Evolutionary conservation across 139 green algal genomes (phyloP), one percentile per base, ranked within the genome.

Genomic region (Picochlorum sp.): DNA sequence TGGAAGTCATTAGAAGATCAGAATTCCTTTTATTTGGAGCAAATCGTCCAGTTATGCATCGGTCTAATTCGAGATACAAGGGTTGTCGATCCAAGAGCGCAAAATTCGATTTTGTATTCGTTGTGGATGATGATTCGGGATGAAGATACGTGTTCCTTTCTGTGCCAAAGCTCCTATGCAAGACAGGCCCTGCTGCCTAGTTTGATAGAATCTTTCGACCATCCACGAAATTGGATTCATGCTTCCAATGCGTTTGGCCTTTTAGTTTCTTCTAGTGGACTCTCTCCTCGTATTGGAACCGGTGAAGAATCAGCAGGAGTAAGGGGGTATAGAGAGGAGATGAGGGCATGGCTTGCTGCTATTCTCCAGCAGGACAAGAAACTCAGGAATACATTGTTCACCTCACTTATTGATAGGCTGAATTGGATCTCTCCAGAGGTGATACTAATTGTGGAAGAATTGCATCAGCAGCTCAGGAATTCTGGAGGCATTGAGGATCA

Each of bases 401-500:
- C 95, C 75, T 78, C 83, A 45, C 75, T 96, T 41, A 91, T 95
- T 72, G 88, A 83, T 71, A 87, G 71, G 11, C 67, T 88, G 37
- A 95, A 93, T 73, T 91, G 87, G 85, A 87, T 83, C 11, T 57
- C 88, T 23, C 92, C 85, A 4, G 88, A 95, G 72, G 85, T 95
- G 60, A 75, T 73, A 20, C 73, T 88, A 3, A 52, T 77, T 13
- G 56, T 65, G n/a, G 73, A 86, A 57, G 65, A 82, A 38, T 15
- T 72, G 28, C 16, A 21, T 21, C 16, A 54, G 11, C 18, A 20
- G 16, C 6, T 54, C 6, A 54, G 16, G n/a, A 15, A 54, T 54
- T 54, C 47, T 20, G n/a, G 16, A 26, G 47, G n/a, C 18, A 26
- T 54, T 20, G 47, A 21, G 18, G n/a, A 54, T 54, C n/a, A 20